These are phyloP conservation scores for Rhodotorula sp. DNA, from an alignment of 1,284 basidiomycete species.

Conservation along the genomic window DNA sequence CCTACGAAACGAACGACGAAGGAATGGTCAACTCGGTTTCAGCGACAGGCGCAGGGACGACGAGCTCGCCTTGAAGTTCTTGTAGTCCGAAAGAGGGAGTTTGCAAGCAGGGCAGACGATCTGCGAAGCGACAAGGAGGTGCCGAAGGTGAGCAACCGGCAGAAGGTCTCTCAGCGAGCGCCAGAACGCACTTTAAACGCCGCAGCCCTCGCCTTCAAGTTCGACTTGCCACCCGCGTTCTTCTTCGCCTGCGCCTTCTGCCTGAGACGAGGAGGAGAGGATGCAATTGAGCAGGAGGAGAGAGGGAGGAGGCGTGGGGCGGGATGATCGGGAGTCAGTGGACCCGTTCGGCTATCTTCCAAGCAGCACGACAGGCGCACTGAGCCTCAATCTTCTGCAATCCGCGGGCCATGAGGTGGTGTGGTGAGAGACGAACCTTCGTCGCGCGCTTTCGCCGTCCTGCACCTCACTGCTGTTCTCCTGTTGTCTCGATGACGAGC, in stretches of 20 bases:
- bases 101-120: conserved; percentile 2
- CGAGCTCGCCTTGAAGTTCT: conserved; percentile 10
- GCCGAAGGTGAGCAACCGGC: no score
- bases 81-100: conserved; percentile 5
- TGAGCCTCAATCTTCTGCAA: conserved; percentile 9
- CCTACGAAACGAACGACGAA: not conserved
- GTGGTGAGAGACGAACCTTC: not conserved
- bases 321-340: not conserved
- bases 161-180: not conserved
- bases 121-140: not conserved
- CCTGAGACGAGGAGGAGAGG: not conserved
- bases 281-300: no score
- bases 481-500: no score
- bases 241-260: conserved; percentile 1
- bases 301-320: not conserved
- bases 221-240: conserved; percentile 7
- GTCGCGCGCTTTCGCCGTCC: no score
- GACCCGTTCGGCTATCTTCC: no score
- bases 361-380: not conserved
- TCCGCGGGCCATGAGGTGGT: conserved; percentile 4
- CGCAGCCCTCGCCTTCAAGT: conserved; percentile 8
- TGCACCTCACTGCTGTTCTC: not conserved
- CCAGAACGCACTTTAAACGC: conserved; percentile 10
- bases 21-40: not conserved
- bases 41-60: no score